These are phyloP conservation scores for Euphrasia confusa DNA, from an alignment of 257 asterid species.

Conservation along the genomic window DNA sequence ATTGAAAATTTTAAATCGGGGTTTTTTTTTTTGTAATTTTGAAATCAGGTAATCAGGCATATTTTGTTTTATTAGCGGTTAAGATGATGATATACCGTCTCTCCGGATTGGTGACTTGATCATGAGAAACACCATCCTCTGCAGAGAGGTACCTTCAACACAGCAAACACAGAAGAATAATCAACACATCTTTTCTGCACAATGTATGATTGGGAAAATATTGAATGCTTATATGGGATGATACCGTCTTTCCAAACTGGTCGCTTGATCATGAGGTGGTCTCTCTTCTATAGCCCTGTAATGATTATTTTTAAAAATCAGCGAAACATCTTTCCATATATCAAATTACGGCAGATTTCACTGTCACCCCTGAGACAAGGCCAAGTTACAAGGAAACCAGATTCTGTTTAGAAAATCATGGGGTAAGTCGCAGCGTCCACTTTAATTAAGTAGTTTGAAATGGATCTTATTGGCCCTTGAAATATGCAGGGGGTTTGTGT, in stretches of 20 bases:
- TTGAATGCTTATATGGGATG: neutral
- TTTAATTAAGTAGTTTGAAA: neutral
- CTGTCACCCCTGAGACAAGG: neutral
- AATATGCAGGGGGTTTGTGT: neutral
- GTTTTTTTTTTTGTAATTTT: neutral
- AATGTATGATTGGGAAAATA: neutral
- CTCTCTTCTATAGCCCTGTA: conserved; percentile 27
- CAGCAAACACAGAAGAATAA: conserved; percentile 1
- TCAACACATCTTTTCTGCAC: neutral
- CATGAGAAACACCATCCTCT: neutral
- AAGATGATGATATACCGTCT: conserved; percentile 7
- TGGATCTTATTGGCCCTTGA: neutral
- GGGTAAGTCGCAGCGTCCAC: neutral
- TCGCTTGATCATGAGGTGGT: conserved; percentile 23
- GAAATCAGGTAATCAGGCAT: neutral
- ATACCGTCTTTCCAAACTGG: conserved; percentile 27
- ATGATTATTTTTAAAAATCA: conserved; percentile 26
- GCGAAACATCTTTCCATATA: neutral
- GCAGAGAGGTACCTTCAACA: neutral
- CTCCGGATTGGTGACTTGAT: conserved; percentile 24
- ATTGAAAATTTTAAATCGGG: neutral
- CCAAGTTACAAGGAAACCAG: neutral
- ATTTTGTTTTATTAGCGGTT: neutral
- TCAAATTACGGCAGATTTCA: neutral
- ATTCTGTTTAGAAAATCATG: neutral